Evolutionary conservation across 768 basidiomycete genomes (phyloP), one percentile per base, ranked within the genome.

Genomic region (Rhizopogon vulgaris): DNA sequence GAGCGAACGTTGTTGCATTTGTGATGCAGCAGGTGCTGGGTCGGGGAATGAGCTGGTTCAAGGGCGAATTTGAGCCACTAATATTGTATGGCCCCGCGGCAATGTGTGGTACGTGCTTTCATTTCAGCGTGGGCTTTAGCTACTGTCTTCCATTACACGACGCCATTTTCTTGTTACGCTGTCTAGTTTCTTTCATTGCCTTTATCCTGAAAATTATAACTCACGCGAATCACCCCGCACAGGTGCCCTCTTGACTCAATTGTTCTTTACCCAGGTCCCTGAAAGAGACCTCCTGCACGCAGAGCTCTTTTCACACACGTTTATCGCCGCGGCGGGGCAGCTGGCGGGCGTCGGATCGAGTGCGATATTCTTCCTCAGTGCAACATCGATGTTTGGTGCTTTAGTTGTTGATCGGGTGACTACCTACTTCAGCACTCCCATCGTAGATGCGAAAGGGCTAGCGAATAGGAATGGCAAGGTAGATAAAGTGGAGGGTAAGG

Each of bases 1-100:
- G 75, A 1, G 83, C 89, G 0, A 94, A 95, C 57, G 53, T 77
- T 1, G 76, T 89, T 0, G 95, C 94, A 0, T 61, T 82, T 2
- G 52, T 90, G 11, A 86, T 95, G 83, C 65, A 69, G 25, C 63
- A 65, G 4, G 77, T 81, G 0, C 64, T 92, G 18, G 75, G 79
- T 7, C 85, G 80, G 66, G 76, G 80, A 0, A 79, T 95, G 80
- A 88, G 87, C 60, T 97, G 94, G 94, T 96, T 90, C 67, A 73
- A 78, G 14, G 78, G 74, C 38, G 89, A 90, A 55, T 77, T 83
- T 57, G 75, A 77, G 9, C 76, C 79, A 1, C 56, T 94, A 8
- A 61, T 76, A 18, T 67, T 96, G 18, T 98, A 90, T 61, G 87
- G 77, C 2, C 88, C 90, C 12, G 77, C 89, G 2, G 81, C 83